Conservation (phyloP, 2,329 filamentous ascomycete species). For the Pseudocercospora cruenta region DNA sequence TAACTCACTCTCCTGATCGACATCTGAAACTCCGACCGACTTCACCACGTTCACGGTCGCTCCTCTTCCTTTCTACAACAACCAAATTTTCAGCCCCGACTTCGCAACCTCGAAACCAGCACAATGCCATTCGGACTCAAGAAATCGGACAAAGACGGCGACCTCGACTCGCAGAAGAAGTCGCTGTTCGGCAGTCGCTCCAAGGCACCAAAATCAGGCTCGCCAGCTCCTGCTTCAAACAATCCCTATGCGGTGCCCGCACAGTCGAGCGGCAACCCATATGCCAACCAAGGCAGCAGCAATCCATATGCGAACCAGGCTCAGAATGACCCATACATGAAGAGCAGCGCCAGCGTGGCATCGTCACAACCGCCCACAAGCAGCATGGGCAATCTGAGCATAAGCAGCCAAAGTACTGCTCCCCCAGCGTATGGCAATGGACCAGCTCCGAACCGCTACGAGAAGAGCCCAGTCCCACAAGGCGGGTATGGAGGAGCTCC, state of each 20-base stretch:
- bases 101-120: background rate
- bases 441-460: slow-evolving; percentile 41
- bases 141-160: slow-evolving; percentile 57
- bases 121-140: slow-evolving; percentile 50
- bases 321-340: slow-evolving; percentile 37
- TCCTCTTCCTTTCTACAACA: background rate
- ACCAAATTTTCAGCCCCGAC: background rate
- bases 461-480: slow-evolving; percentile 50
- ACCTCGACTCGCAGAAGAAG: slow-evolving; percentile 56
- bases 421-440: slow-evolving; percentile 42
- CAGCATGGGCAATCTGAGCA: slow-evolving; percentile 36
- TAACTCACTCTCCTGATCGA: slow-evolving; percentile 15
- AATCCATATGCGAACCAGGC: slow-evolving; percentile 39
- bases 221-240: slow-evolving; percentile 43
- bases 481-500: slow-evolving; percentile 48
- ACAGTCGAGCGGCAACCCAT: slow-evolving; percentile 30
- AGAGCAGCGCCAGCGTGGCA: slow-evolving; percentile 28
- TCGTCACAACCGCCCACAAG: slow-evolving; percentile 35
- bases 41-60: background rate
- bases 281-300: slow-evolving; percentile 29
- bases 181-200: slow-evolving; percentile 63
- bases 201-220: slow-evolving; percentile 56
- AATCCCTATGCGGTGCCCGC: slow-evolving; percentile 62
- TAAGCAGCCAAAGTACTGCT: slow-evolving; percentile 31
- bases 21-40: slow-evolving; percentile 2